Percentiles rank a stretch among this genome's conserved stretches.
These are phyloP conservation scores for Penicillium sp. DNA, from an alignment of 2,329 filamentous ascomycete genomes.

Conservation along the genomic window DNA sequence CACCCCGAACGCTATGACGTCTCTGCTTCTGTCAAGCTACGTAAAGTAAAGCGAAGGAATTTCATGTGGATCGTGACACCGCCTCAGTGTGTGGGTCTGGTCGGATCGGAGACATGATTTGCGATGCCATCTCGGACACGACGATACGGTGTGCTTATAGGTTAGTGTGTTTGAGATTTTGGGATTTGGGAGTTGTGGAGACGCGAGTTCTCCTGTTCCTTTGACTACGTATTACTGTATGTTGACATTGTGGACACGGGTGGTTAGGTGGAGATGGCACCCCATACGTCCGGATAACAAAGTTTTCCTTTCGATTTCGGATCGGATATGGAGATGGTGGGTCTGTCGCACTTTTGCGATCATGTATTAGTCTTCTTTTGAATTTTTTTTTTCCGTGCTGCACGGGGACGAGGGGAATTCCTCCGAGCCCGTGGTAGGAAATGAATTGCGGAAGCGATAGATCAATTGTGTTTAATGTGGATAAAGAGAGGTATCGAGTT, in stretches of 20 bases:
- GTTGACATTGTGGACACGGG: background rate
- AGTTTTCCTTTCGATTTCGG: no score
- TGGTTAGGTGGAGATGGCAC: background rate
- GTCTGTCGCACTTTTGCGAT: no score
- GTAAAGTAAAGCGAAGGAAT: background rate
- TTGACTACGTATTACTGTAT: background rate
- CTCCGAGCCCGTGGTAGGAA: background rate
- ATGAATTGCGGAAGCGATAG: background rate
- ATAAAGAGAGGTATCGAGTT: background rate
- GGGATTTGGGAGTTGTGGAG: background rate
- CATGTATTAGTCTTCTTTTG: background rate
- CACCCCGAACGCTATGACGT: background rate
- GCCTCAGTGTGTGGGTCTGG: background rate
- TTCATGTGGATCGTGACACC: conserved; percentile 2
- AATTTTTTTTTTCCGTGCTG: background rate
- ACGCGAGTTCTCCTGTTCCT: background rate
- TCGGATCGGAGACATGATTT: background rate
- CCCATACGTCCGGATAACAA: background rate
- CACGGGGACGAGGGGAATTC: background rate
- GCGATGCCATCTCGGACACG: conserved; percentile 1
- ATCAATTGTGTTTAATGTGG: background rate
- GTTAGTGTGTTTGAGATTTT: background rate
- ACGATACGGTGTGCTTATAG: background rate
- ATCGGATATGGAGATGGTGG: no score
- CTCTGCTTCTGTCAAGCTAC: background rate